phyloP scores from a whole-genome alignment of 306 rosid species.

The Castanea crenata region DNA sequence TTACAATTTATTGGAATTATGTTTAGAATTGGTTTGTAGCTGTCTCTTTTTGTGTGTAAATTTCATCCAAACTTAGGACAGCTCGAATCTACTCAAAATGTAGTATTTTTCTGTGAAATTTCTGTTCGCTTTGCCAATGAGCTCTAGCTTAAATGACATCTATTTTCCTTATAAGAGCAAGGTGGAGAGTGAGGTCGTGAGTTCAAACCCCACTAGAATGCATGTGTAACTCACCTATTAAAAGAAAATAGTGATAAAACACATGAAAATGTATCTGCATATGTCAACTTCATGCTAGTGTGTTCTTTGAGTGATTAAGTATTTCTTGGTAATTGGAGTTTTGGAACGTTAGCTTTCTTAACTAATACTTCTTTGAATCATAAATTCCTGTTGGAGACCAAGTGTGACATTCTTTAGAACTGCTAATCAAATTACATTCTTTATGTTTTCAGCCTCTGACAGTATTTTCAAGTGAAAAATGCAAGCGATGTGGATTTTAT shows the following conservation, averaged over 20 bases:
- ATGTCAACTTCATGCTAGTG: neutral
- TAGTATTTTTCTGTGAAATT: neutral
- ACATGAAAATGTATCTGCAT: neutral
- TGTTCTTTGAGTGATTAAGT: neutral
- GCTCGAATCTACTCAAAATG: neutral
- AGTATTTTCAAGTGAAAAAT: constrained; percentile 50
- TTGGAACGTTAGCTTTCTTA: constrained; percentile 8
- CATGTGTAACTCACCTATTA: no score
- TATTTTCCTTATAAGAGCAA: no score
- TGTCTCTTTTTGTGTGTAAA: neutral
- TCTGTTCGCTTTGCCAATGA: neutral
- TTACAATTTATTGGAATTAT: neutral
- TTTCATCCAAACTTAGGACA: neutral
- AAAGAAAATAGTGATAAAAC: neutral
- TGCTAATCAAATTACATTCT: constrained; percentile 26
- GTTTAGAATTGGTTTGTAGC: no score
- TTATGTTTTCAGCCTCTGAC: constrained; percentile 79
- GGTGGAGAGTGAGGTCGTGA: no score
- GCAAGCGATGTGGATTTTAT: constrained; percentile 92
- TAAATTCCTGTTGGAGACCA: constrained; percentile 10
- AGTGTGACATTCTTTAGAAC: constrained; percentile 11
- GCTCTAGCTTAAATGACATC: no score
- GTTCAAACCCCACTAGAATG: no score
- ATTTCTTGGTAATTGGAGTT: neutral
- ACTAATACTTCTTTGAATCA: constrained; percentile 1